A percentile compares a stretch with the other conserved stretches of the same genome.
Conservation (phyloP, 2,329 filamentous ascomycete genomes). For the Ustilaginoidea virens region DNA sequence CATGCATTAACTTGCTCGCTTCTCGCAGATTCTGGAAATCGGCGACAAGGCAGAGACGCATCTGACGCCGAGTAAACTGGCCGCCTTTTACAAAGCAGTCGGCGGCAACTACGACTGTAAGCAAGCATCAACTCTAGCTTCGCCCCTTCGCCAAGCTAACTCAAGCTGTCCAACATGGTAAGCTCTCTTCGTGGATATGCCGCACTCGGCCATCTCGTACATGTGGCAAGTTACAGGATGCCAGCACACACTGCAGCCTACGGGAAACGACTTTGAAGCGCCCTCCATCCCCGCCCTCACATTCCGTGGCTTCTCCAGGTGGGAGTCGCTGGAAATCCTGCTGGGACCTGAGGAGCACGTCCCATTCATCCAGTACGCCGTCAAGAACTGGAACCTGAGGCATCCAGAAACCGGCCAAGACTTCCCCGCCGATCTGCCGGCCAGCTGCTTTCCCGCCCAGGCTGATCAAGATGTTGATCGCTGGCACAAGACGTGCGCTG, state of each 20-base stretch:
- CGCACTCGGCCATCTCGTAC: conserved; percentile 63
- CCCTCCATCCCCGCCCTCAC: conserved; percentile 77
- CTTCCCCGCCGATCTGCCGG: conserved; percentile 46
- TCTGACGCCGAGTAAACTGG: conserved; percentile 53
- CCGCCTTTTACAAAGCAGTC: conserved; percentile 61
- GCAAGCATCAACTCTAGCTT: conserved; percentile 5
- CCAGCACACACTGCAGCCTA: conserved; percentile 71
- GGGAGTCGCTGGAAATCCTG: conserved; percentile 84
- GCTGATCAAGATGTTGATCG: conserved; percentile 67
- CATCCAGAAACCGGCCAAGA: conserved; percentile 57
- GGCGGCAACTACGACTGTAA: conserved; percentile 60
- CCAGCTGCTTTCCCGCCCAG: conserved; percentile 49
- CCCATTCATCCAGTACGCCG: conserved; percentile 65
- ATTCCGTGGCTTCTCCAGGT: conserved; percentile 71
- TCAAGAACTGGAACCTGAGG: conserved; percentile 59
- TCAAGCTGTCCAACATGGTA: conserved; percentile 3
- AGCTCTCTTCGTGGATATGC: conserved; percentile 65
- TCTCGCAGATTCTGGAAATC: conserved; percentile 35
- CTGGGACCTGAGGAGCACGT: conserved; percentile 81
- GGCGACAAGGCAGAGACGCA: conserved; percentile 37
- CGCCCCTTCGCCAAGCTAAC: background rate
- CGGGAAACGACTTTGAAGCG: conserved; percentile 53
- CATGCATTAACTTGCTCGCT: too few relatives aligned
- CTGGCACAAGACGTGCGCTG: conserved; percentile 72
- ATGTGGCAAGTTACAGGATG: conserved; percentile 89